Evolutionary conservation across 768 basidiomycete species (phyloP).

Genomic region (Heimioporus sp.): DNA sequence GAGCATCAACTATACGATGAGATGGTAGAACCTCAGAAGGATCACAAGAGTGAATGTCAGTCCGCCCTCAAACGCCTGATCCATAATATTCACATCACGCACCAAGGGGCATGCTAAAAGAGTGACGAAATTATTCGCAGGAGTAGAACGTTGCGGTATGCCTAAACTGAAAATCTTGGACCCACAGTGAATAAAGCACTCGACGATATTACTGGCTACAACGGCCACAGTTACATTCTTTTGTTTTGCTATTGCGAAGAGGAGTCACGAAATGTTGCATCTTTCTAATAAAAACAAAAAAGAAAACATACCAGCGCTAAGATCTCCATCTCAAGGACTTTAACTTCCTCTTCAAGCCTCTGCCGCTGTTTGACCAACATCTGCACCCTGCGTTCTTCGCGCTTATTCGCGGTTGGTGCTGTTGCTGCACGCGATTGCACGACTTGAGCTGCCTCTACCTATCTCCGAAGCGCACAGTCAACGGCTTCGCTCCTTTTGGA

Average conservation of each 20-base stretch:
- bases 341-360: constrained; percentile 62
- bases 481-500: background rate
- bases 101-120: too few relatives aligned
- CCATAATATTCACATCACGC: too few relatives aligned
- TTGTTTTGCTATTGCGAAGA: constrained; percentile 20
- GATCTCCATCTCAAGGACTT: constrained; percentile 60
- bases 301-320: constrained; percentile 44
- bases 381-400: constrained; percentile 64
- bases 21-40: too few relatives aligned
- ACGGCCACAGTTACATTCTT: constrained; percentile 3
- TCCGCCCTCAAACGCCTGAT: too few relatives aligned
- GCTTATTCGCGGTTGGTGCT: constrained; percentile 55
- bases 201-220: too few relatives aligned
- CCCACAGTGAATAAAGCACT: too few relatives aligned
- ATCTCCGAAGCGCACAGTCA: background rate
- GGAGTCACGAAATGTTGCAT: background rate
- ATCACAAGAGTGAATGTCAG: too few relatives aligned
- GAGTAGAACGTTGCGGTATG: too few relatives aligned
- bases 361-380: constrained; percentile 65
- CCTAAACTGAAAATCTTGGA: too few relatives aligned
- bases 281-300: background rate
- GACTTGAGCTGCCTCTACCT: constrained; percentile 56
- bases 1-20: too few relatives aligned
- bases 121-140: too few relatives aligned
- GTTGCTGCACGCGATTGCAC: constrained; percentile 42